Evolutionary conservation across 148 eudicot genomes (phyloP).

Genomic region (Linanthus parryae): DNA sequence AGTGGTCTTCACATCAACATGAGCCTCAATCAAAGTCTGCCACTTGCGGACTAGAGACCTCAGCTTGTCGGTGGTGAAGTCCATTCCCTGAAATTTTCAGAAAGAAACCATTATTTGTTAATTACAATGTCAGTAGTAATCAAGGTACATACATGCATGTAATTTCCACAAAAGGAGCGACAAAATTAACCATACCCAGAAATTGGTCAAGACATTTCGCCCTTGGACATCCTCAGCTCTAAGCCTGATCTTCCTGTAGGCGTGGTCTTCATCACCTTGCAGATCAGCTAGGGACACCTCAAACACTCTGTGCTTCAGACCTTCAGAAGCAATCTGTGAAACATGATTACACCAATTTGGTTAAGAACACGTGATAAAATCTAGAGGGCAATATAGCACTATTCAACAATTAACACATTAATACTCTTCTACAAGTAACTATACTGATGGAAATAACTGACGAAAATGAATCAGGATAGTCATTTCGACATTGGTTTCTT

Average conservation of each 20-base stretch:
- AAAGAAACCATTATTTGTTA: background rate
- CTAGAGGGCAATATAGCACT: too few relatives aligned
- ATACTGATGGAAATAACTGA: too few relatives aligned
- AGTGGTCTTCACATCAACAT: constrained; percentile 23
- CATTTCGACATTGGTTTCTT: too few relatives aligned
- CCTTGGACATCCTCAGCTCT: constrained; percentile 25
- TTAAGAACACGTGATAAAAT: too few relatives aligned
- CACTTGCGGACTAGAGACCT: constrained; percentile 25
- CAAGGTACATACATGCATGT: background rate
- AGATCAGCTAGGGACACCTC: constrained; percentile 52
- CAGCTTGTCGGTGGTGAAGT: constrained; percentile 24
- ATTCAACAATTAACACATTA: too few relatives aligned
- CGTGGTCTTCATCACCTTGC: constrained; percentile 20
- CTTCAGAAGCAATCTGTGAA: constrained; percentile 50
- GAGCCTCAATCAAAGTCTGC: constrained; percentile 25
- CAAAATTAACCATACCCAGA: constrained; percentile 14
- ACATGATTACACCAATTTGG: too few relatives aligned
- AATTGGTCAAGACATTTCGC: constrained; percentile 19
- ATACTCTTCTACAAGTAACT: too few relatives aligned
- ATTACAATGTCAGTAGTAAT: background rate
- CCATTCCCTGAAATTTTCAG: constrained; percentile 17
- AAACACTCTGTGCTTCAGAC: constrained; percentile 51
- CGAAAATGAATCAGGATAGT: too few relatives aligned
- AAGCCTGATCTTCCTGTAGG: constrained; percentile 22
- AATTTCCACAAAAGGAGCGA: background rate